Evolutionary conservation across 176 grass and related monocot genomes (phyloP).

Genomic region (Bonia amplexicaulis): DNA sequence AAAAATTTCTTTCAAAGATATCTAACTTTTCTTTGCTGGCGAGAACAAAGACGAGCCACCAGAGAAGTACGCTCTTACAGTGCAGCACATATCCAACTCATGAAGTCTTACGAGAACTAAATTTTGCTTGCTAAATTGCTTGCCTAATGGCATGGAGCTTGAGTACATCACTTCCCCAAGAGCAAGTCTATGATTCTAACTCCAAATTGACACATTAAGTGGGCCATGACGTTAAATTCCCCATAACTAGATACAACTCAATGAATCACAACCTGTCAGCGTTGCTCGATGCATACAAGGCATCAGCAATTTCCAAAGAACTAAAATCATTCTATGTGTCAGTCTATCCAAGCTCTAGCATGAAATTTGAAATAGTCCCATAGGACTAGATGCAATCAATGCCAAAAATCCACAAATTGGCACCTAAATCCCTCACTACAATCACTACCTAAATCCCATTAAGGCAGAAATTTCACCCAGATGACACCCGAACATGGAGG

Average conservation of each 20-base stretch:
- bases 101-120: neutral
- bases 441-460: neutral
- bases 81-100: neutral
- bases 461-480: neutral
- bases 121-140: neutral
- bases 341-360: neutral
- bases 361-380: neutral
- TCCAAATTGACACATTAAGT: neutral
- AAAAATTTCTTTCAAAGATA: neutral
- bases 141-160: neutral
- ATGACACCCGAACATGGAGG: neutral
- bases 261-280: neutral
- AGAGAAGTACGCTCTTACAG: neutral
- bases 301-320: neutral
- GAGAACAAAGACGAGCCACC: neutral
- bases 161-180: constrained; percentile 3
- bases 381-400: neutral
- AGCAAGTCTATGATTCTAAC: neutral
- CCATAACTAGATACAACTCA: neutral
- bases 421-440: neutral
- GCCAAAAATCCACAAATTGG: neutral
- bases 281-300: neutral
- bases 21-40: neutral
- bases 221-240: neutral
- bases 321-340: neutral